These are phyloP conservation scores for Penicillium vulpinum DNA, from an alignment of 2,329 filamentous ascomycete species.

Conservation along the genomic window DNA sequence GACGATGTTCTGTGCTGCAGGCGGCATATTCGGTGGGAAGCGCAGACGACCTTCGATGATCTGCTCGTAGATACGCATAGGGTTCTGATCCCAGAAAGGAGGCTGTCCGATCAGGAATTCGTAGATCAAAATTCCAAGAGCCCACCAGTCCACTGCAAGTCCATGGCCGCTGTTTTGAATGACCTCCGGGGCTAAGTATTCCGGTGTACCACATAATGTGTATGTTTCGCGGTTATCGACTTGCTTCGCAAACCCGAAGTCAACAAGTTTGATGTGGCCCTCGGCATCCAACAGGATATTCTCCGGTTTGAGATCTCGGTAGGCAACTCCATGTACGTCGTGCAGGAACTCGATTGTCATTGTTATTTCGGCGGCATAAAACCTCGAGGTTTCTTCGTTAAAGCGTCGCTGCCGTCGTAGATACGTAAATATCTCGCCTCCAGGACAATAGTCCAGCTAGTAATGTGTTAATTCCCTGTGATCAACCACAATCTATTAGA, in stretches of 20 bases:
- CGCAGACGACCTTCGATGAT: slow-evolving; percentile 65
- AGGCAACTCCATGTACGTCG: slow-evolving; percentile 64
- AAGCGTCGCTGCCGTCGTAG: slow-evolving; percentile 62
- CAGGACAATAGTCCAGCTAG: slow-evolving; percentile 66
- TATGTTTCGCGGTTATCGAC: slow-evolving; percentile 60
- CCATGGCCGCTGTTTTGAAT: slow-evolving; percentile 66
- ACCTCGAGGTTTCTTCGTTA: slow-evolving; percentile 62
- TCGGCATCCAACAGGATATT: slow-evolving; percentile 67
- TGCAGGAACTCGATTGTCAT: slow-evolving; percentile 66
- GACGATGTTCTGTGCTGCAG: slow-evolving; percentile 62
- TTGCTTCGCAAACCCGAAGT: slow-evolving; percentile 69
- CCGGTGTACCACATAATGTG: slow-evolving; percentile 66
- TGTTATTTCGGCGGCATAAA: slow-evolving; percentile 67
- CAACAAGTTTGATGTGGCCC: slow-evolving; percentile 65
- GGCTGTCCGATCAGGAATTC: slow-evolving; percentile 68
- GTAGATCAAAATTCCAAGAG: slow-evolving; percentile 66
- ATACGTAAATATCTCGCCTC: slow-evolving; percentile 67
- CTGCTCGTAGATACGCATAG: slow-evolving; percentile 68
- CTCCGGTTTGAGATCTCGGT: slow-evolving; percentile 66
- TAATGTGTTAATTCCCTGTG: slow-evolving; percentile 19
- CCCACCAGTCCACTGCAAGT: slow-evolving; percentile 69
- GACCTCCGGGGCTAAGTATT: slow-evolving; percentile 67
- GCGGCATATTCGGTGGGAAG: slow-evolving; percentile 60
- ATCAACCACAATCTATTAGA: background rate
- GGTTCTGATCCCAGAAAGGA: slow-evolving; percentile 69